Conservation (phyloP, 768 basidiomycete genomes). For the Termitomyces sp. region DNA sequence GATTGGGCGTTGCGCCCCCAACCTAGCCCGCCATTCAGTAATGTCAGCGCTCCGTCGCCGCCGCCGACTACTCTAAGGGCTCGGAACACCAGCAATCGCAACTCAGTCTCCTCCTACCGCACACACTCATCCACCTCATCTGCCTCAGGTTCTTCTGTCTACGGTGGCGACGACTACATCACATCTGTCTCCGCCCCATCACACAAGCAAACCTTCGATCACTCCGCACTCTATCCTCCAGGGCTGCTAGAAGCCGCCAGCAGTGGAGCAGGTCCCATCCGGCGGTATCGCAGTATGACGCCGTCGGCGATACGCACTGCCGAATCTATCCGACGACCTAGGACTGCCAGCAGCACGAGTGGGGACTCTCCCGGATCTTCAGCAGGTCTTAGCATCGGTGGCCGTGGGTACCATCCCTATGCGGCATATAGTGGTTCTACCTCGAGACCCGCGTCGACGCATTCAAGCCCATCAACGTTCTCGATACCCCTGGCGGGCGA, state of each 20-base stretch:
- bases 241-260: constrained; percentile 27
- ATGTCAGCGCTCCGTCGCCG: constrained; percentile 33
- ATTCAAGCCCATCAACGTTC: constrained; percentile 40
- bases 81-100: constrained; percentile 12
- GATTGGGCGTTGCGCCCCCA: constrained; percentile 35
- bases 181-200: constrained; percentile 62
- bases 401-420: constrained; percentile 55
- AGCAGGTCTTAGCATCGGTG: constrained; percentile 23
- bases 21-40: constrained; percentile 36
- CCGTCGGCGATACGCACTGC: constrained; percentile 36
- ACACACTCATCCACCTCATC: constrained; percentile 17
- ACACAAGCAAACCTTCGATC: constrained; percentile 64
- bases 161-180: constrained; percentile 31
- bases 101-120: constrained; percentile 1
- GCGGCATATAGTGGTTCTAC: constrained; percentile 31
- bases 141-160: constrained; percentile 23
- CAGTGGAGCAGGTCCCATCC: constrained; percentile 49
- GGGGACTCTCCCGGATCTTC: constrained; percentile 26
- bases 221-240: constrained; percentile 42
- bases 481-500: constrained; percentile 30
- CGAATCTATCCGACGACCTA: constrained; percentile 32
- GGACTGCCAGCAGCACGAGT: constrained; percentile 34
- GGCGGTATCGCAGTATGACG: constrained; percentile 74
- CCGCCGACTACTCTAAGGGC: constrained; percentile 20
- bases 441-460: constrained; percentile 33